phyloP scores from a whole-genome alignment of 2,329 filamentous ascomycete species.

The Botrytis squamosa region DNA sequence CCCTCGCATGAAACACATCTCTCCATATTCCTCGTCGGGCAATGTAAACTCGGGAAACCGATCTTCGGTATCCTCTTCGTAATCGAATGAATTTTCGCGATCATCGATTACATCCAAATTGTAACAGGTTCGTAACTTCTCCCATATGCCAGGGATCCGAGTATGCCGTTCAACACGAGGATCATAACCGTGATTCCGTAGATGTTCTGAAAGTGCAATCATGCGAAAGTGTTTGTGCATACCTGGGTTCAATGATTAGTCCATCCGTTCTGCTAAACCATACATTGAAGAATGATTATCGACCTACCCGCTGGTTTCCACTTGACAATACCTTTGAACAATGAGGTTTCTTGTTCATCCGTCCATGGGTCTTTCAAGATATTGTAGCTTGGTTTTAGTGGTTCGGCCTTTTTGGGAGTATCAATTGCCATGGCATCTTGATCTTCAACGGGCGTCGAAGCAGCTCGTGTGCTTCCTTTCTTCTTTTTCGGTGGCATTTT shows the following conservation, averaged over 20 bases:
- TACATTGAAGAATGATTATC: background rate
- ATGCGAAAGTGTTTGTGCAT: conserved; percentile 95
- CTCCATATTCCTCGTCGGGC: conserved; percentile 44
- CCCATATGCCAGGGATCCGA: conserved; percentile 87
- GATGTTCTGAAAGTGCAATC: conserved; percentile 77
- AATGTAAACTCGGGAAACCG: conserved; percentile 67
- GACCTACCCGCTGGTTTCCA: conserved; percentile 89
- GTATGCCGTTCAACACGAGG: conserved; percentile 72
- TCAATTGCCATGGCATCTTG: conserved; percentile 62
- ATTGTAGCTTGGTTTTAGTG: conserved; percentile 45
- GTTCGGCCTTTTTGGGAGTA: conserved; percentile 43
- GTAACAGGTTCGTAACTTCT: conserved; percentile 79
- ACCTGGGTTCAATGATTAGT: conserved; percentile 48
- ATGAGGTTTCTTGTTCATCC: conserved; percentile 87
- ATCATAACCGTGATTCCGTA: conserved; percentile 78
- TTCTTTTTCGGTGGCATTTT: conserved; percentile 71
- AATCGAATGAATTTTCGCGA: conserved; percentile 59
- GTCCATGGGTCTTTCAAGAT: conserved; percentile 77
- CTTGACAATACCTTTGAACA: conserved; percentile 88
- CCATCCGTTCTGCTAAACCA: background rate
- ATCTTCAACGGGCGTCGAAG: conserved; percentile 55
- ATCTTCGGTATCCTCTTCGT: conserved; percentile 54
- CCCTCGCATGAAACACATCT: conserved; percentile 36
- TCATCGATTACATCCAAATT: conserved; percentile 85
- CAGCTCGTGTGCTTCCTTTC: conserved; percentile 54